These are phyloP conservation scores for Xylaria polymorpha DNA, from an alignment of 2,329 filamentous ascomycete species.

Conservation along the genomic window DNA sequence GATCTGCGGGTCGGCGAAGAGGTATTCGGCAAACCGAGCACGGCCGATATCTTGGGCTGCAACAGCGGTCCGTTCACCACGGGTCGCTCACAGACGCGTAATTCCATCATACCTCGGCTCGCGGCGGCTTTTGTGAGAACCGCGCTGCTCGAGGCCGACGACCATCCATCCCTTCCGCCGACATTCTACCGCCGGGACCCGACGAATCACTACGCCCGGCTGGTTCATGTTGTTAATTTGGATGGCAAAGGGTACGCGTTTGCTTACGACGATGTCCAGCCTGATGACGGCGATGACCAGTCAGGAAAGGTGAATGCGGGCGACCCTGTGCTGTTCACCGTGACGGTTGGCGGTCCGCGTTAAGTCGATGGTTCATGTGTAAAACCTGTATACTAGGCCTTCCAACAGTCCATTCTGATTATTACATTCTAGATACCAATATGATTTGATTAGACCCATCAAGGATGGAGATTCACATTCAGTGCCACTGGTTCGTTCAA, in stretches of 20 bases:
- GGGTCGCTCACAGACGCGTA: constrained; percentile 54
- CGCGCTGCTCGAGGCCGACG: constrained; percentile 61
- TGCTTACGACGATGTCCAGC: constrained; percentile 70
- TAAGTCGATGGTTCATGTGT: background rate
- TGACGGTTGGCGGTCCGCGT: constrained; percentile 60
- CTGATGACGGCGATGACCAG: constrained; percentile 62
- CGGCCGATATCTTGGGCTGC: constrained; percentile 74
- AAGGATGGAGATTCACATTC: background rate
- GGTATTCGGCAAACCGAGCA: constrained; percentile 66
- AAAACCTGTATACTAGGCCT: background rate
- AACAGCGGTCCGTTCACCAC: constrained; percentile 70
- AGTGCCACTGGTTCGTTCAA: too few relatives aligned
- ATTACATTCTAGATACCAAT: constrained; percentile 2
- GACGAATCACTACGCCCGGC: constrained; percentile 68
- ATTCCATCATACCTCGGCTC: constrained; percentile 60
- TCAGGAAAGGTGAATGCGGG: constrained; percentile 66
- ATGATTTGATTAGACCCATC: background rate
- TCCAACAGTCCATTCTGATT: background rate
- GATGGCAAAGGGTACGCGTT: constrained; percentile 70
- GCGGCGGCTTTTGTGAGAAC: constrained; percentile 66
- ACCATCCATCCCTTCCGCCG: constrained; percentile 51
- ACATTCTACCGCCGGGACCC: constrained; percentile 56
- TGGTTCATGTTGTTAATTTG: constrained; percentile 65
- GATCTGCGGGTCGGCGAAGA: constrained; percentile 54
- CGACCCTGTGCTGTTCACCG: constrained; percentile 60